Evolutionary conservation across 2,329 filamentous ascomycete species (phyloP).

Genomic region (Diaporthe helianthi): DNA sequence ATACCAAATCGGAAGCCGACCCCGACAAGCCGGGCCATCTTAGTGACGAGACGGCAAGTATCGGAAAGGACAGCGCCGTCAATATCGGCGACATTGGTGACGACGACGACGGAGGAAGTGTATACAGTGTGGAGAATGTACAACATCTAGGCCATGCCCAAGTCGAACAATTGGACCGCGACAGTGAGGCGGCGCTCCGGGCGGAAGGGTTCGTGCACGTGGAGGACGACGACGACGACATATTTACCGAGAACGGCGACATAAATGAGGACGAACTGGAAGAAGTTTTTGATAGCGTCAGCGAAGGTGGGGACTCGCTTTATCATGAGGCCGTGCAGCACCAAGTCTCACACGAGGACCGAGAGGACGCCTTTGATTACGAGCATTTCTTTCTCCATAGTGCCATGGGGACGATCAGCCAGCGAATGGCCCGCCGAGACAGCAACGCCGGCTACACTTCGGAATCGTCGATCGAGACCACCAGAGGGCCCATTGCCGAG

Average conservation of each 20-base stretch:
- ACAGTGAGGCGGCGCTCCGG: slow-evolving; percentile 40
- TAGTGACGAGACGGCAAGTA: slow-evolving; percentile 23
- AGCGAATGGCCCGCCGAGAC: slow-evolving; percentile 51
- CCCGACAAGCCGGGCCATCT: slow-evolving; percentile 26
- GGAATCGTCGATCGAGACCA: slow-evolving; percentile 68
- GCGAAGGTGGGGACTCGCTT: slow-evolving; percentile 69
- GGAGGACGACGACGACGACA: slow-evolving; percentile 49
- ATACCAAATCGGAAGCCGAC: slow-evolving; percentile 27
- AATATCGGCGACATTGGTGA: slow-evolving; percentile 39
- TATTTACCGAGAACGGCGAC: slow-evolving; percentile 49
- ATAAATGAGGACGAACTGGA: slow-evolving; percentile 40
- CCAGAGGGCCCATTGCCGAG: slow-evolving; percentile 53
- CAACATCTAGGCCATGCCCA: slow-evolving; percentile 38
- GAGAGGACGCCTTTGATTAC: slow-evolving; percentile 95
- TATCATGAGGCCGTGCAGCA: slow-evolving; percentile 68
- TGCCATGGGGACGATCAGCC: slow-evolving; percentile 80
- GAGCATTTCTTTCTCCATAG: slow-evolving; percentile 95
- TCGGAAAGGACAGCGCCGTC: slow-evolving; percentile 30
- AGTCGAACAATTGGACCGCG: slow-evolving; percentile 39
- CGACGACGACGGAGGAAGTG: slow-evolving; percentile 43
- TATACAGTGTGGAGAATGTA: slow-evolving; percentile 41
- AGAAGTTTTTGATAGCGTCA: slow-evolving; percentile 51
- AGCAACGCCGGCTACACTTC: slow-evolving; percentile 64
- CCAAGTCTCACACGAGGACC: slow-evolving; percentile 83
- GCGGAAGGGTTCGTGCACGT: slow-evolving; percentile 37